Percentiles rank a stretch among this genome's conserved stretches.
Evolutionary conservation across 2,329 filamentous ascomycete species (phyloP).

Genomic region (Fusarium newnesense): DNA sequence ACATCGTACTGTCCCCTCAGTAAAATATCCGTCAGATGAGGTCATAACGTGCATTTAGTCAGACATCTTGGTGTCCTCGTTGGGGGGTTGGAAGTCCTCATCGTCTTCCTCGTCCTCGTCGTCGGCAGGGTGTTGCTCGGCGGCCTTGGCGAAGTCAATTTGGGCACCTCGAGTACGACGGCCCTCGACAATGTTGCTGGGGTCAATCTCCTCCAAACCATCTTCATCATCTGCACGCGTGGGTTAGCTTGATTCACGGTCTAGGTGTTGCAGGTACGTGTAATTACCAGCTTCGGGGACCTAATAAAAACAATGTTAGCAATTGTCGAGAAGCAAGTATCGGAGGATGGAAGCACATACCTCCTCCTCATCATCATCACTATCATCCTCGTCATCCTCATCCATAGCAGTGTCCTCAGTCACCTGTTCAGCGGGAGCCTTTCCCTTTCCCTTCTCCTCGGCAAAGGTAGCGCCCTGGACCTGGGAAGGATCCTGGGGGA

Average conservation of each 20-base stretch:
- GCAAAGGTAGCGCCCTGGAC: slow-evolving; percentile 52
- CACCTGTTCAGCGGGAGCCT: slow-evolving; percentile 66
- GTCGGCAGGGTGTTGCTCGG: slow-evolving; percentile 78
- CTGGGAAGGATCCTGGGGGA: slow-evolving; percentile 57
- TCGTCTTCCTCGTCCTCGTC: slow-evolving; percentile 86
- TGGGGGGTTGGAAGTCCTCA: slow-evolving; percentile 70
- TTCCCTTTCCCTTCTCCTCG: slow-evolving; percentile 88
- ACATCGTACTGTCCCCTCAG: slow-evolving; percentile 29
- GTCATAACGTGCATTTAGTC: slow-evolving; percentile 41
- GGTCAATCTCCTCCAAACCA: slow-evolving; percentile 91
- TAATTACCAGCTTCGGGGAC: slow-evolving; percentile 46
- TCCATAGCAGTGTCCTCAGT: slow-evolving; percentile 74
- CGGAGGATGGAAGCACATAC: slow-evolving; percentile 29
- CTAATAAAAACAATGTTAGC: slow-evolving; percentile 43
- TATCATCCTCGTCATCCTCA: slow-evolving; percentile 73
- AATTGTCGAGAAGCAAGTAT: background rate
- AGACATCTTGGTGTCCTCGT: slow-evolving; percentile 75
- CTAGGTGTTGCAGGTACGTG: slow-evolving; percentile 4
- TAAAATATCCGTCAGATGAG: slow-evolving; percentile 2
- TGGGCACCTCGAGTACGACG: slow-evolving; percentile 90
- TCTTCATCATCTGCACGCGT: slow-evolving; percentile 71
- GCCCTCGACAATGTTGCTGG: slow-evolving; percentile 83
- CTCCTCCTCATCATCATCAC: slow-evolving; percentile 44
- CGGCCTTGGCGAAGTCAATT: slow-evolving; percentile 94
- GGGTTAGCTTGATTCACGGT: slow-evolving; percentile 43